Evolutionary conservation across 2,329 filamentous ascomycete genomes (phyloP).

Genomic region (Annulohypoxylon truncatum): DNA sequence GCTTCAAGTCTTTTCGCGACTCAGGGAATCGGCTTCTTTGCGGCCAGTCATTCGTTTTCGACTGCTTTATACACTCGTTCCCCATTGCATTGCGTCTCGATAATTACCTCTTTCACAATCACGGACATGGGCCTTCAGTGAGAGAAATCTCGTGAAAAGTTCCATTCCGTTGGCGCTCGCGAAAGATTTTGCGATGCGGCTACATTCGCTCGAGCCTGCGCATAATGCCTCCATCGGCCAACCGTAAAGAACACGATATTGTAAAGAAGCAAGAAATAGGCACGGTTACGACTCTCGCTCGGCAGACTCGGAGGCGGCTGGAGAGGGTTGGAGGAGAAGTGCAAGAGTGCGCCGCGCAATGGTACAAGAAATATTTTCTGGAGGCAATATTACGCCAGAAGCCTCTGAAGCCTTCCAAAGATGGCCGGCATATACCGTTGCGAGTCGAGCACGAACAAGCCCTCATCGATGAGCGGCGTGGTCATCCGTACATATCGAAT

Average conservation of each 20-base stretch:
- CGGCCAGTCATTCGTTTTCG: conserved; percentile 32
- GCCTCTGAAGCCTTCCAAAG: conserved; percentile 75
- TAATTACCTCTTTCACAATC: conserved; percentile 6
- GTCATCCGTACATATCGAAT: conserved; percentile 64
- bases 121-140: conserved; percentile 7
- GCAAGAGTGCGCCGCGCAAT: conserved; percentile 38
- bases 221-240: conserved; percentile 44
- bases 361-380: conserved; percentile 56
- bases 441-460: conserved; percentile 53
- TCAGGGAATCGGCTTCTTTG: conserved; percentile 8
- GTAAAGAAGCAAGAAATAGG: conserved; percentile 35
- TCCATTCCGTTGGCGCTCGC: conserved; percentile 14
- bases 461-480: conserved; percentile 63
- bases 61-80: conserved; percentile 20
- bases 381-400: conserved; percentile 71
- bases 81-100: not conserved
- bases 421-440: conserved; percentile 69
- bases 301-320: conserved; percentile 34
- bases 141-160: conserved; percentile 15
- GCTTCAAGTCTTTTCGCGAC: conserved; percentile 6
- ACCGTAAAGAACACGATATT: conserved; percentile 32
- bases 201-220: conserved; percentile 31
- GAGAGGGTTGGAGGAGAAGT: conserved; percentile 31
- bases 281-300: conserved; percentile 21
- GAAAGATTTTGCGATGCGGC: conserved; percentile 34